phyloP scores from a whole-genome alignment of 2,329 filamentous ascomycete species.

The Ambrosiella beaveri region DNA sequence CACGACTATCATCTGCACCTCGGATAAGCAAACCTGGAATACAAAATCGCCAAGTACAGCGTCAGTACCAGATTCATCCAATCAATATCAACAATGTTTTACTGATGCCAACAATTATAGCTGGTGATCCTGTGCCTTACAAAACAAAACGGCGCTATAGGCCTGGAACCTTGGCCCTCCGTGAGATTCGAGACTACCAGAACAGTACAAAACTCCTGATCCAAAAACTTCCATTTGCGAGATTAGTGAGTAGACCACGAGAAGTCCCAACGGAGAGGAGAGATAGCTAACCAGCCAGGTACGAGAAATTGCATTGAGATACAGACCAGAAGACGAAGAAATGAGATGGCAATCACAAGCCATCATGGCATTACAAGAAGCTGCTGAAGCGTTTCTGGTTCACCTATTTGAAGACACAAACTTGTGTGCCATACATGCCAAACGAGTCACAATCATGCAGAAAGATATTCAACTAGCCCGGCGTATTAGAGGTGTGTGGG shows the following conservation, averaged over 20 bases:
- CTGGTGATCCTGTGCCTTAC: slow-evolving; percentile 55
- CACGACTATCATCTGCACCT: slow-evolving; percentile 1
- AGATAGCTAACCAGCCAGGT: slow-evolving; percentile 24
- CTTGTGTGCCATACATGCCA: slow-evolving; percentile 90
- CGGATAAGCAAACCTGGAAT: slow-evolving; percentile 6
- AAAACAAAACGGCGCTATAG: slow-evolving; percentile 47
- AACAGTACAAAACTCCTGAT: slow-evolving; percentile 76
- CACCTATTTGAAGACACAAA: slow-evolving; percentile 96
- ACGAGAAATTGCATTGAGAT: slow-evolving; percentile 53
- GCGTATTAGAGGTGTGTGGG: slow-evolving; percentile 63
- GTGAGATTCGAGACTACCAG: slow-evolving; percentile 85
- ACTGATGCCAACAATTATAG: slow-evolving; percentile 23
- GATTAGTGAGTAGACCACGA: slow-evolving; percentile 36
- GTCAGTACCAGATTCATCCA: neutral
- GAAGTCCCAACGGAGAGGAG: neutral
- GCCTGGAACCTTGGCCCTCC: slow-evolving; percentile 70
- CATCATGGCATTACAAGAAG: slow-evolving; percentile 83
- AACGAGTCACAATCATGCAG: slow-evolving; percentile 92
- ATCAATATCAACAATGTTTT: neutral
- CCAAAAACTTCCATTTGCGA: slow-evolving; percentile 61
- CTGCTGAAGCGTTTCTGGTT: slow-evolving; percentile 87
- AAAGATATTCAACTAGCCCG: slow-evolving; percentile 92
- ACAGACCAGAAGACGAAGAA: slow-evolving; percentile 45
- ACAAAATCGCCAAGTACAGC: slow-evolving; percentile 6
- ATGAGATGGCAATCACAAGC: slow-evolving; percentile 94